Conservation (phyloP, 2,329 filamentous ascomycete genomes). For the Alternaria gansuensis region DNA sequence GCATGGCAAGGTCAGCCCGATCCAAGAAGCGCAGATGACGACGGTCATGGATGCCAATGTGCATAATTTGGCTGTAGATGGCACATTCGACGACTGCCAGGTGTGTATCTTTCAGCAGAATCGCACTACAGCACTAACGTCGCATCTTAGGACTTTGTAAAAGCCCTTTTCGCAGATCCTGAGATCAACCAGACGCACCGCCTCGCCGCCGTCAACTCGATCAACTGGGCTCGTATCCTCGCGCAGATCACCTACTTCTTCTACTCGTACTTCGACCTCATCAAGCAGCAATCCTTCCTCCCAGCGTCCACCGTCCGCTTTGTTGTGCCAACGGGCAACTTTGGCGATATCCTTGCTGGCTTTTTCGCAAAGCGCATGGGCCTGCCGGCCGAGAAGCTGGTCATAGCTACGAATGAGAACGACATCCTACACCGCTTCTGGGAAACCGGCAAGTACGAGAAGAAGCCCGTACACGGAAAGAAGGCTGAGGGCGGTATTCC, state of each 20-base stretch:
- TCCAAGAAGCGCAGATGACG: constrained; percentile 98
- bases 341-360: constrained; percentile 91
- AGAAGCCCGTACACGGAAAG: constrained; percentile 70
- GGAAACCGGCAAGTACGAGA: constrained; percentile 89
- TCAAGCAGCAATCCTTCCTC: constrained; percentile 67
- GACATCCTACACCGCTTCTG: constrained; percentile 97
- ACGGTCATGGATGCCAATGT: constrained; percentile 90
- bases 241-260: constrained; percentile 99
- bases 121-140: constrained; percentile 29
- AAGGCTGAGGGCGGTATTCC: constrained; percentile 65
- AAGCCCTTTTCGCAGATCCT: constrained; percentile 86
- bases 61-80: constrained; percentile 87
- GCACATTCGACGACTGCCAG: constrained; percentile 96
- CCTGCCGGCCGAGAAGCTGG: constrained; percentile 84
- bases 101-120: constrained; percentile 51
- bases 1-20: constrained; percentile 86
- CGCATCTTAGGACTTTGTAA: constrained; percentile 79
- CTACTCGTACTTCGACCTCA: constrained; percentile 87
- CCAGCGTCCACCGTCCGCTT: constrained; percentile 74
- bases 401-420: constrained; percentile 96
- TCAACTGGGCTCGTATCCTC: constrained; percentile 94
- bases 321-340: constrained; percentile 94
- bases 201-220: constrained; percentile 93
- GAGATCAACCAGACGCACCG: constrained; percentile 83
- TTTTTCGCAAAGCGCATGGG: constrained; percentile 94